Evolutionary conservation across 192 early-diverging fungal genomes (phyloP), one percentile per base, ranked within the genome.

Genomic region (Backusella tuberculispora): DNA sequence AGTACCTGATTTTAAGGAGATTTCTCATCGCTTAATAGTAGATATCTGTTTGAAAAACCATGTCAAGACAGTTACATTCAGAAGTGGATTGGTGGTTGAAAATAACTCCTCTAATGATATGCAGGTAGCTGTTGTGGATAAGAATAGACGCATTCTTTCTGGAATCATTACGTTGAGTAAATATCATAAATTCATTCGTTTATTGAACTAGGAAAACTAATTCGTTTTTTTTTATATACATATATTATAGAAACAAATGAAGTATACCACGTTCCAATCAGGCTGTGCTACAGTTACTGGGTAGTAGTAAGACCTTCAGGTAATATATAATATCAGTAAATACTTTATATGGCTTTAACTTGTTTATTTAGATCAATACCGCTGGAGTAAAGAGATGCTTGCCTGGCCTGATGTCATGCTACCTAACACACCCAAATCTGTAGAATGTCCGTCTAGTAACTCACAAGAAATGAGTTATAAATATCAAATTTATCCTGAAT

Each of bases 31-130:
- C 0, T 75, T 97, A 15, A 88, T 93, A 0, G 92, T 94, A 13
- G 94, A 95, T 7, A 91, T 97, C 47, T 76, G 78, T 45, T 77
- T 96, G 24, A 81, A 90, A 44, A 84, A 92, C 42, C 87, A 93
- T 53, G 87, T 95, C 43, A 97, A 97, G 84, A 78, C 85, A 48
- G 94, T 97, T 1, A 92, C 89, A 3, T 87, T 97, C 74, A 87
- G 91, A 24, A 93, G 92, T 17, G 83, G 91, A 0, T 79, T 92
- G 4, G 84, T 89, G 0, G 63, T 95, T 2, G 82, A 87, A 38
- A 97, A 97, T 83, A 73, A 75, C 26, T 91, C 93, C 12, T 76
- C 77, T 24, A 72, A 89, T 15, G 69, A 82, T 4, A 75, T 96
- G 50, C 87, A 95, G 56, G 80, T 93, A 0, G 83, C 85, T 26